Percentiles rank a stretch among this genome's conserved stretches.
phyloP scores from a whole-genome alignment of 208 protist genomes.

The Trypanosoma platydactyli region DNA sequence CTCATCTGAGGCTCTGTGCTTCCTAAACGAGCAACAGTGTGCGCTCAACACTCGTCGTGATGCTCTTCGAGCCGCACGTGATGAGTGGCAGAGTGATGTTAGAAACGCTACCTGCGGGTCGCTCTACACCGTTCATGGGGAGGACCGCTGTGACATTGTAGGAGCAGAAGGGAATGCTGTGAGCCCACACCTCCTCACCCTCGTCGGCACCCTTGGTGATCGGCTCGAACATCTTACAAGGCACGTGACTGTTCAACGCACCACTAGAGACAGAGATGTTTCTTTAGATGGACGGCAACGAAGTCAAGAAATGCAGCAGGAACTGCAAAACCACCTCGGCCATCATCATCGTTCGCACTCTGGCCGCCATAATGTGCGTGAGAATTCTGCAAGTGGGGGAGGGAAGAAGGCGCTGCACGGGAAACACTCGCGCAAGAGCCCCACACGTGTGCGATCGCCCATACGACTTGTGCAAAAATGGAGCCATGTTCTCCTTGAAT shows the following conservation, averaged over 20 bases:
- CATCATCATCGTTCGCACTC: background rate
- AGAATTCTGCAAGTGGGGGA: background rate
- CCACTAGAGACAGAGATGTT: background rate
- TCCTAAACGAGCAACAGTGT: constrained; percentile 28
- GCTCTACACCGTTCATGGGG: background rate
- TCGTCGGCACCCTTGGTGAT: constrained; percentile 30
- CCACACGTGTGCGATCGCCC: background rate
- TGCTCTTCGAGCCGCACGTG: constrained; percentile 29
- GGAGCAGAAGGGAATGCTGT: background rate
- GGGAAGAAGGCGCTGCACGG: background rate
- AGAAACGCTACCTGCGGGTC: background rate
- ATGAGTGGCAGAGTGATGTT: constrained; percentile 33
- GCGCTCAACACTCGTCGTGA: constrained; percentile 23
- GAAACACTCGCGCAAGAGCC: background rate
- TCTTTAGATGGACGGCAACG: background rate
- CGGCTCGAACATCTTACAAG: constrained; percentile 33
- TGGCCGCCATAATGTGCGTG: constrained; percentile 2
- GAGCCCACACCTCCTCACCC: constrained; percentile 22
- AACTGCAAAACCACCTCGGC: background rate
- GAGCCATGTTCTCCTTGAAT: constrained; percentile 25
- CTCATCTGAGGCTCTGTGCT: constrained; percentile 37
- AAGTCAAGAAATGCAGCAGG: background rate
- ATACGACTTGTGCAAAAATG: constrained; percentile 20
- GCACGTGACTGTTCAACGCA: constrained; percentile 2
- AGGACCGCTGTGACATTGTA: too few relatives aligned